phyloP scores from a whole-genome alignment of 805 yeast genomes.

The Ogataea methanolica region DNA sequence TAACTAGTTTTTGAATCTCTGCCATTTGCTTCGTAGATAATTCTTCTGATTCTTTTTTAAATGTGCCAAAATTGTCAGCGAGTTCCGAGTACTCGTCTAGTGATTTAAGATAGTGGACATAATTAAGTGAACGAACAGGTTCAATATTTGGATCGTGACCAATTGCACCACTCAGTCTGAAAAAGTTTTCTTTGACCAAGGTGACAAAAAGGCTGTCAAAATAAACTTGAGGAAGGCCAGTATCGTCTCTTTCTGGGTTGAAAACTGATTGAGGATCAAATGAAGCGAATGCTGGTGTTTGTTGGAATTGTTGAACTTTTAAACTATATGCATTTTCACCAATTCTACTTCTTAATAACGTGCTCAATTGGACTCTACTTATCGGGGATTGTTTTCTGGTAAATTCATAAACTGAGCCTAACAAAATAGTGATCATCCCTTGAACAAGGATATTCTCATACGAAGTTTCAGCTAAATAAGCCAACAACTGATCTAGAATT shows the following conservation, averaged over 20 bases:
- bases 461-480: constrained; percentile 50
- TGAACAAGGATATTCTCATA: constrained; percentile 42
- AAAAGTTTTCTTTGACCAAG: constrained; percentile 63
- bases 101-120: constrained; percentile 49
- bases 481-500: constrained; percentile 60
- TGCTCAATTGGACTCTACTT: constrained; percentile 54
- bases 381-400: constrained; percentile 57
- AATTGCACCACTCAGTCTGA: constrained; percentile 64
- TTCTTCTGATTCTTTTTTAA: constrained; percentile 15
- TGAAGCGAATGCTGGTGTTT: constrained; percentile 48
- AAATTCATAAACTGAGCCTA: constrained; percentile 82
- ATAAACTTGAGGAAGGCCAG: constrained; percentile 84
- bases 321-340: constrained; percentile 78
- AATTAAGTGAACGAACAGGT: constrained; percentile 63
- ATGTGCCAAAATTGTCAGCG: constrained; percentile 11
- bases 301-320: constrained; percentile 69
- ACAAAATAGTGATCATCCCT: constrained; percentile 64
- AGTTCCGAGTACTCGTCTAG: constrained; percentile 30
- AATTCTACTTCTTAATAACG: constrained; percentile 60
- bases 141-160: constrained; percentile 71
- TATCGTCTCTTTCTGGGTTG: constrained; percentile 57
- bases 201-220: constrained; percentile 61
- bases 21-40: constrained; percentile 13
- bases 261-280: constrained; percentile 49
- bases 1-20: constrained; percentile 19